A percentile compares a stretch with the other conserved stretches of the same genome.
These are phyloP conservation scores for Neonectria ditissima DNA, from an alignment of 2,329 filamentous ascomycete genomes.

Conservation along the genomic window DNA sequence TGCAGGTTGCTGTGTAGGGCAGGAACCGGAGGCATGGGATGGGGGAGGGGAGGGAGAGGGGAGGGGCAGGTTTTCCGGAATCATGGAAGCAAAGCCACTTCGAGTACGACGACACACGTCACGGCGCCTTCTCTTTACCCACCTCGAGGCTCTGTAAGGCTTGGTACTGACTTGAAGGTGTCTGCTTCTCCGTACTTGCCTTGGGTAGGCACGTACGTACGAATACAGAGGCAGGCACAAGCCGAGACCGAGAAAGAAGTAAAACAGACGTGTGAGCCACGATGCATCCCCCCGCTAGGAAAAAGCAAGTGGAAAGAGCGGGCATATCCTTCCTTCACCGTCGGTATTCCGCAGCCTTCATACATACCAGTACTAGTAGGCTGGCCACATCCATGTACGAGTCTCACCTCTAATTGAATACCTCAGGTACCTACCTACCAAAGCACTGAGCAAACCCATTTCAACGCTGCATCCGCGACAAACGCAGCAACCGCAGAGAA, in stretches of 20 bases:
- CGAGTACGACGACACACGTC: background rate
- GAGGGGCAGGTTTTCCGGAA: constrained; percentile 1
- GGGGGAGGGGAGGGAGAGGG: background rate
- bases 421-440: too few relatives aligned
- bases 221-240: background rate
- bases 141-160: background rate
- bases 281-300: background rate
- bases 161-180: background rate
- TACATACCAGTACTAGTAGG: too few relatives aligned
- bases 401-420: constrained; percentile 3
- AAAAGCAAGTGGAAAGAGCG: constrained; percentile 23
- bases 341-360: constrained; percentile 9
- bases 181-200: background rate
- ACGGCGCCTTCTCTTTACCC: background rate
- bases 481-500: constrained; percentile 3
- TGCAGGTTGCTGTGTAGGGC: constrained; percentile 12
- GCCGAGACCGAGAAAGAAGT: constrained; percentile 1
- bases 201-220: background rate
- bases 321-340: constrained; percentile 17
- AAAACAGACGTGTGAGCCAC: background rate
- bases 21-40: constrained; percentile 6
- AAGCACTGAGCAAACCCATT: too few relatives aligned
- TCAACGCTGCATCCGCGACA: background rate
- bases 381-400: background rate
- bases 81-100: background rate